Evolutionary conservation across 2,329 filamentous ascomycete species (phyloP).

Genomic region (Neopestalotiopsis rosae): DNA sequence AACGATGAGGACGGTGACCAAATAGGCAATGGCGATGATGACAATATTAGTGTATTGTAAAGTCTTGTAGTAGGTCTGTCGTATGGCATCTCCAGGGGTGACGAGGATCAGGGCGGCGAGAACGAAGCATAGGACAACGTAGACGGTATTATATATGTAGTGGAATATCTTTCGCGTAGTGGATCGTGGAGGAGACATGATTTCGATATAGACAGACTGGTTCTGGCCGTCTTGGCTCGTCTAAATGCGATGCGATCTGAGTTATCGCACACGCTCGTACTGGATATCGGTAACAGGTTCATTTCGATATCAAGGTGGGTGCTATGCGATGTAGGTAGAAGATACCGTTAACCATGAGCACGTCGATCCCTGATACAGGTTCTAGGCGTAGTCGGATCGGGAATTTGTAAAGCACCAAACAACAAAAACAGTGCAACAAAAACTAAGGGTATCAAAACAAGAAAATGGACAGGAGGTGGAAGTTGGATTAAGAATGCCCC

Average conservation of each 20-base stretch:
- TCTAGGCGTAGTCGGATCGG: background rate
- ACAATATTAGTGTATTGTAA: slow-evolving; percentile 79
- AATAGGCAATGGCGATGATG: slow-evolving; percentile 77
- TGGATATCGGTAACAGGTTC: slow-evolving; percentile 10
- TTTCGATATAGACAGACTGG: background rate
- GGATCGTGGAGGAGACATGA: slow-evolving; percentile 12
- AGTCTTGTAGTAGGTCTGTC: slow-evolving; percentile 69
- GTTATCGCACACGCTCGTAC: slow-evolving; percentile 4
- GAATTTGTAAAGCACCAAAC: background rate
- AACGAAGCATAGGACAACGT: slow-evolving; percentile 76
- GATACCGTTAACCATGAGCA: background rate
- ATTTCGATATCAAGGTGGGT: slow-evolving; percentile 21
- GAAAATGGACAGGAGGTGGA: background rate
- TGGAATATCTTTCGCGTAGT: slow-evolving; percentile 66
- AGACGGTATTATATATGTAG: slow-evolving; percentile 81
- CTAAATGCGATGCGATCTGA: background rate
- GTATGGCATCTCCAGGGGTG: slow-evolving; percentile 81
- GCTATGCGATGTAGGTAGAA: slow-evolving; percentile 13
- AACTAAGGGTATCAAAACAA: background rate
- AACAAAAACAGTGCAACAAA: background rate
- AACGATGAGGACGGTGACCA: slow-evolving; percentile 73
- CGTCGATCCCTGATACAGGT: background rate
- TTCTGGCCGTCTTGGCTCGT: background rate
- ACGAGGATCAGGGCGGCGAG: slow-evolving; percentile 77
- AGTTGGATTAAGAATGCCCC: slow-evolving; percentile 3